phyloP scores from a whole-genome alignment of 2,329 filamentous ascomycete species.

The Mycosphaerelloides madeirae region DNA sequence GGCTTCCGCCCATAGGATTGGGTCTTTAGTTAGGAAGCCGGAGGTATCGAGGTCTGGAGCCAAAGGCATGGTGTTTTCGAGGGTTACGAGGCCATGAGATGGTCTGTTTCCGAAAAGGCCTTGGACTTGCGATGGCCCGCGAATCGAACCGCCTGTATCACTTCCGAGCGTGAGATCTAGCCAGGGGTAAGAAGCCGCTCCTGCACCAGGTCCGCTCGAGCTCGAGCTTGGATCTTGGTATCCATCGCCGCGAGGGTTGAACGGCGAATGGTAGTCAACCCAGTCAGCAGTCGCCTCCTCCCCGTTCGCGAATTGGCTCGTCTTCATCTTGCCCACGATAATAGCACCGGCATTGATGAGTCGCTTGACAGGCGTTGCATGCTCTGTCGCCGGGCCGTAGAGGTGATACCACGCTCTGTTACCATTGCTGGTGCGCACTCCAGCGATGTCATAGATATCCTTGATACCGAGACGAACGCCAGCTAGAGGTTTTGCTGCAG shows the following conservation, averaged over 20 bases:
- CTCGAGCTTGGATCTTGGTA: conserved; percentile 40
- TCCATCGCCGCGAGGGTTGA: conserved; percentile 37
- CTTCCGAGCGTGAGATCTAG: conserved; percentile 48
- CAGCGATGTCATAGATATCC: conserved; percentile 57
- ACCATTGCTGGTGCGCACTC: conserved; percentile 53
- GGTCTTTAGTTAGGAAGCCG: conserved; percentile 45
- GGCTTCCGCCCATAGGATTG: conserved; percentile 40
- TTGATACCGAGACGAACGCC: conserved; percentile 60
- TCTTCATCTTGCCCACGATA: conserved; percentile 43
- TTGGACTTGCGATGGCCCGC: conserved; percentile 45
- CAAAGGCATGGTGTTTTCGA: conserved; percentile 48
- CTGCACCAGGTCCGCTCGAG: conserved; percentile 45
- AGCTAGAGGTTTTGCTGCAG: conserved; percentile 52
- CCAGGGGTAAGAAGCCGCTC: conserved; percentile 44
- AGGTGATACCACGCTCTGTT: conserved; percentile 56
- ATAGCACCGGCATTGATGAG: conserved; percentile 58
- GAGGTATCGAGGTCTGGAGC: conserved; percentile 46
- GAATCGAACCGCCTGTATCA: conserved; percentile 49
- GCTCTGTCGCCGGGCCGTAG: conserved; percentile 44
- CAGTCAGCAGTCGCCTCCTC: conserved; percentile 48
- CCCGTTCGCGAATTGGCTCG: conserved; percentile 41
- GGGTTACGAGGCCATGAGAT: conserved; percentile 42
- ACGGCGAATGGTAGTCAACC: conserved; percentile 40
- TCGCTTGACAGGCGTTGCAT: conserved; percentile 49
- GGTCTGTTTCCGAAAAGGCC: conserved; percentile 50